phyloP scores from a whole-genome alignment of 2,329 filamentous ascomycete species.

The Penicillium sp. region DNA sequence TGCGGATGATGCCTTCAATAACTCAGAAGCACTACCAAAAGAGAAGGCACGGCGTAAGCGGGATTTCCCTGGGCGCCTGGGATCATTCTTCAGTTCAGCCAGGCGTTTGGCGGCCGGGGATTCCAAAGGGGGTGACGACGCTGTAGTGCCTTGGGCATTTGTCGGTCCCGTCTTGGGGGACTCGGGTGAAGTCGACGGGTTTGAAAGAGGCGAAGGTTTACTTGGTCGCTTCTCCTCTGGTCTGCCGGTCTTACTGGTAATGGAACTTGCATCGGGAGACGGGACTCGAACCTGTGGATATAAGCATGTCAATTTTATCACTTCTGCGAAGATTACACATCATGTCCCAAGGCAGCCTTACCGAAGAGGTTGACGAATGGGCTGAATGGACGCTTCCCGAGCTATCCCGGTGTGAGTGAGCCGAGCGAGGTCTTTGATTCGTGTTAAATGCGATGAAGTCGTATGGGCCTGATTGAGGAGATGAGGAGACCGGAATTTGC shows the following conservation, averaged over 20 bases:
- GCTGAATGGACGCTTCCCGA: constrained; percentile 64
- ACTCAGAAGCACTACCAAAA: constrained; percentile 91
- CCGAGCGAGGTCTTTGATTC: constrained; percentile 38
- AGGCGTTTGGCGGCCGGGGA: constrained; percentile 84
- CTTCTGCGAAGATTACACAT: background rate
- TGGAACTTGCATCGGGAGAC: constrained; percentile 27
- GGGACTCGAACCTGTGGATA: constrained; percentile 28
- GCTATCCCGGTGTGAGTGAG: constrained; percentile 58
- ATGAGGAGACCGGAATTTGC: constrained; percentile 36
- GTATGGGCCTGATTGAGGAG: constrained; percentile 37
- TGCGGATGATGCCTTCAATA: constrained; percentile 70
- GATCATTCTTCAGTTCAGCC: constrained; percentile 81
- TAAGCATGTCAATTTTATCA: constrained; percentile 3
- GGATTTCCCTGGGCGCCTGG: constrained; percentile 79
- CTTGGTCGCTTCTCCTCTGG: constrained; percentile 69
- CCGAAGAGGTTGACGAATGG: constrained; percentile 64
- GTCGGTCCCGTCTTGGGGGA: constrained; percentile 27
- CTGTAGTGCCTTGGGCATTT: constrained; percentile 36
- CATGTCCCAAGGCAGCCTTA: constrained; percentile 50
- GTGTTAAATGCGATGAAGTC: constrained; percentile 40
- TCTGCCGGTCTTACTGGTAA: constrained; percentile 50
- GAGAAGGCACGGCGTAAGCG: constrained; percentile 89
- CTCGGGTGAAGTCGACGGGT: constrained; percentile 59
- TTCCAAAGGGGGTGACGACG: constrained; percentile 38
- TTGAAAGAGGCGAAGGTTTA: constrained; percentile 74